Conservation (phyloP, 2,329 filamentous ascomycete species). For the Paecilomyces sp. region DNA sequence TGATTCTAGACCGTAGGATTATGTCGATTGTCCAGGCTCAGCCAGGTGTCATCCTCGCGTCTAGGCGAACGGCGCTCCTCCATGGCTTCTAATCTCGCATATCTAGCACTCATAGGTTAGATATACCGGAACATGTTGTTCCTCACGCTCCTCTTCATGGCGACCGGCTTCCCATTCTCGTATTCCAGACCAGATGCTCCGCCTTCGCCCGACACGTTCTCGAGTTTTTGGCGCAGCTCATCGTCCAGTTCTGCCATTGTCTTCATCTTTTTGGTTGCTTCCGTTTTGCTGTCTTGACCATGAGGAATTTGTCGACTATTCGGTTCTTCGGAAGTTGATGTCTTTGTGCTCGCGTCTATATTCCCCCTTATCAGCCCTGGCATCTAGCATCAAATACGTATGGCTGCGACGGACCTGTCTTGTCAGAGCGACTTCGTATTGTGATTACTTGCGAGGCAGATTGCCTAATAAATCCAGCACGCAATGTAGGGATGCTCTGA, state of each 20-base stretch:
- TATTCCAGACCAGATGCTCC: slow-evolving; percentile 66
- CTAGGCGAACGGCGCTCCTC: background rate
- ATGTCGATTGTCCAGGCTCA: background rate
- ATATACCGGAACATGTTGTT: slow-evolving; percentile 74
- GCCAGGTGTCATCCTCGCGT: background rate
- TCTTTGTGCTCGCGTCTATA: background rate
- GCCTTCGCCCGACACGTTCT: slow-evolving; percentile 61
- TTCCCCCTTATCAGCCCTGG: background rate
- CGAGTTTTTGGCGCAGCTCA: slow-evolving; percentile 59
- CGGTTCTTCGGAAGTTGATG: background rate
- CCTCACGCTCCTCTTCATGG: slow-evolving; percentile 66
- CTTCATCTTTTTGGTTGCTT: slow-evolving; percentile 36
- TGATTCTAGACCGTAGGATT: background rate
- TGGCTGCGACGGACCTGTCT: background rate
- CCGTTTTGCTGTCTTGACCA: slow-evolving; percentile 4
- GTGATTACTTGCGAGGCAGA: background rate
- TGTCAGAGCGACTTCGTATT: background rate
- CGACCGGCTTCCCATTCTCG: slow-evolving; percentile 63
- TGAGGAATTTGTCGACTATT: background rate
- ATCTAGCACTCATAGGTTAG: slow-evolving; percentile 7
- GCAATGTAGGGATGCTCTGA: background rate
- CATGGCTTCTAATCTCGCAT: background rate
- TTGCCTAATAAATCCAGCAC: background rate
- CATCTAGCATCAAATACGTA: background rate
- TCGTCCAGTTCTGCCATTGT: slow-evolving; percentile 58